Evolutionary conservation across 805 yeast genomes (phyloP).

Genomic region (Candida nemodendra): DNA sequence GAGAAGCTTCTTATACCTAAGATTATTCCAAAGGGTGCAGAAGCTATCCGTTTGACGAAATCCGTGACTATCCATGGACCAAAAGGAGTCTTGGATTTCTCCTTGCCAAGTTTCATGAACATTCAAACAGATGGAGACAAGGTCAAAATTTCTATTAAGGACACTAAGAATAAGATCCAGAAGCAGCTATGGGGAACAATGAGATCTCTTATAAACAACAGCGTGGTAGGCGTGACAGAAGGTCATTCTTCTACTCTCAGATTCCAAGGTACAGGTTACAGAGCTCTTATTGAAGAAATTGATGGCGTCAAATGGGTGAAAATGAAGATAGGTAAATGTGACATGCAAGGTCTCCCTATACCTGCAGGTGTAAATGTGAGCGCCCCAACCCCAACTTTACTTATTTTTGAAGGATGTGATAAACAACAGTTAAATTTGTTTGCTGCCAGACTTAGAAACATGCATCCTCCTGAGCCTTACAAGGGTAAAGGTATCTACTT

Average conservation of each 20-base stretch:
- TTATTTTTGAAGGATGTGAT: slow-evolving; percentile 82
- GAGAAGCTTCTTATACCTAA: slow-evolving; percentile 54
- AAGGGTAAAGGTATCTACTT: slow-evolving; percentile 97
- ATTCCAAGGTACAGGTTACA: slow-evolving; percentile 96
- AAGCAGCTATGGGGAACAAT: slow-evolving; percentile 94
- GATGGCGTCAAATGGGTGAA: slow-evolving; percentile 56
- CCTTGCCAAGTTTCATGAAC: slow-evolving; percentile 70
- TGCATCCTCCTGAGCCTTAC: slow-evolving; percentile 96
- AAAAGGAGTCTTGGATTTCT: slow-evolving; percentile 60
- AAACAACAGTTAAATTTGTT: slow-evolving; percentile 83
- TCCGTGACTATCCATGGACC: slow-evolving; percentile 72
- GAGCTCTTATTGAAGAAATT: slow-evolving; percentile 72
- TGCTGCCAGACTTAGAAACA: slow-evolving; percentile 83
- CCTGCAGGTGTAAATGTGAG: slow-evolving; percentile 75
- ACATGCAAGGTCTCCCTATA: slow-evolving; percentile 68
- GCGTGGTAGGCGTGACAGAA: slow-evolving; percentile 84
- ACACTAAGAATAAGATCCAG: slow-evolving; percentile 67
- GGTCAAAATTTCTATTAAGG: slow-evolving; percentile 41
- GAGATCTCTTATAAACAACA: slow-evolving; percentile 73
- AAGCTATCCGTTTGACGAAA: slow-evolving; percentile 55
- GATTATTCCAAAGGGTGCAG: slow-evolving; percentile 64
- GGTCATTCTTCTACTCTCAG: slow-evolving; percentile 87
- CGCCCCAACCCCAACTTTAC: slow-evolving; percentile 81
- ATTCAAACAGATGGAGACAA: slow-evolving; percentile 39
- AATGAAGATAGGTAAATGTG: slow-evolving; percentile 86